Evolutionary conservation across 2,329 filamentous ascomycete species (phyloP), one percentile per base, ranked within the genome.

Genomic region (Cladosporium austrohemisphaericum): DNA sequence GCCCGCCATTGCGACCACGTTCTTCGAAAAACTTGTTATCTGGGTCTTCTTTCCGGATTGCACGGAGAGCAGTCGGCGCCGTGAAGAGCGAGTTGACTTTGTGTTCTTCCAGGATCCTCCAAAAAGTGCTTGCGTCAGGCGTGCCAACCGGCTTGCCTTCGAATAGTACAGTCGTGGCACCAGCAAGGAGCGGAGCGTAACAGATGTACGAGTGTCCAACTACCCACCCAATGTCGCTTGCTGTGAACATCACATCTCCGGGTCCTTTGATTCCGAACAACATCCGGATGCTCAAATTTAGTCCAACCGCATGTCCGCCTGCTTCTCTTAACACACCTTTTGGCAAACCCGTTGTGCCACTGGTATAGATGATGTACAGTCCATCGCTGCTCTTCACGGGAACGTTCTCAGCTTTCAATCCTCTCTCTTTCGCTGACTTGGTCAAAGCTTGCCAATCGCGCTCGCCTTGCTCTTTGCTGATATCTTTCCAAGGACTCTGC

Each of bases 71-170:
- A 1, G 81, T 96, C 0, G 91, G 91, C 0, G 91, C 92, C 0
- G 91, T 95, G 65, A 88, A 95, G 59, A 95, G 75, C 5, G 81
- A 79, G 53, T 88, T 94, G 48, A 94, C 89, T 60, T 84, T 84
- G 73, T 96, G 85, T 60, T 94, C 86, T 56, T 90, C 84, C 3
- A 94, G 50, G 14, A 95, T 81, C 2, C 90, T 77, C 91, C 91
- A 97, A 65, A 96, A 93, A 0, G 86, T 85, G 5, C 88, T 85
- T 1, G 89, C 86, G 59, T 95, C 84, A 0, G 91, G 91, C 0
- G 90, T 95, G 4, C 90, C 90, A 10, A 95, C 76, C 0, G 91
- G 91, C 58, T 96, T 96, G n/a, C 91, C 92, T 70, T 96, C 91
- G 66, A 90, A 96, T 0, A 96, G 74, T 1, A 96, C 80, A 0